A percentile compares a stretch with the other conserved stretches of the same genome.
Conservation (phyloP, 306 rosid species). For the Cucurbita argyrosperma region DNA sequence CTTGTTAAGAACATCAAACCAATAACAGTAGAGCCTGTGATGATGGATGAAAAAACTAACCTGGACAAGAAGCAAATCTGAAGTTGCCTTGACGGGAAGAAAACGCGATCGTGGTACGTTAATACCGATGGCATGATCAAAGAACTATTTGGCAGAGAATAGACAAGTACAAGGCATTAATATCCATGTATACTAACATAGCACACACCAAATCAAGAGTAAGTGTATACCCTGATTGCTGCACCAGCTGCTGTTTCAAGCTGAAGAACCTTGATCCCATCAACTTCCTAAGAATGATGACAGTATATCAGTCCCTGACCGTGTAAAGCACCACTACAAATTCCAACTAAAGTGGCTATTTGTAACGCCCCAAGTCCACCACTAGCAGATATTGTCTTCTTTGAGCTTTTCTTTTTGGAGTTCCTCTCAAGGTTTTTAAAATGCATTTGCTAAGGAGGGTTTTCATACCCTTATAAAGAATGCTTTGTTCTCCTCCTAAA, state of each 20-base stretch:
- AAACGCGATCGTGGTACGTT: constrained; percentile 93
- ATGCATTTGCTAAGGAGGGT: no score
- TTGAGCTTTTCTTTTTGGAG: no score
- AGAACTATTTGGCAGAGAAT: constrained; percentile 44
- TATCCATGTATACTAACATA: not conserved
- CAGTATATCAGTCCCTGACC: not conserved
- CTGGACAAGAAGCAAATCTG: constrained; percentile 99
- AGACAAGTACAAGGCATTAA: not conserved
- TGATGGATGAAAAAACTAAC: constrained; percentile 15
- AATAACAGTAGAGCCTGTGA: not conserved
- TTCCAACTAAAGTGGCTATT: not conserved
- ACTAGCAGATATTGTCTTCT: no score
- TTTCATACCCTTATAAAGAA: no score
- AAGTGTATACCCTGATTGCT: constrained; percentile 65
- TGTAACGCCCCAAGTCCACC: no score
- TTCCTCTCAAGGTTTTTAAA: no score
- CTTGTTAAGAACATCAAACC: not conserved
- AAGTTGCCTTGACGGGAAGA: constrained; percentile 95
- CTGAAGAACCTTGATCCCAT: constrained; percentile 89
- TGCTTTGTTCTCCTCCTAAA: no score
- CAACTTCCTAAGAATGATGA: constrained; percentile 65
- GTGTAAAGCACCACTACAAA: not conserved
- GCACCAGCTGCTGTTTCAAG: constrained; percentile 99
- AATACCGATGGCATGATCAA: constrained; percentile 71
- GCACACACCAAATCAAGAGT: not conserved